Evolutionary conservation across 2,329 filamentous ascomycete genomes (phyloP), one percentile per base, ranked within the genome.

Genomic region (Talaromyces funiculosus): DNA sequence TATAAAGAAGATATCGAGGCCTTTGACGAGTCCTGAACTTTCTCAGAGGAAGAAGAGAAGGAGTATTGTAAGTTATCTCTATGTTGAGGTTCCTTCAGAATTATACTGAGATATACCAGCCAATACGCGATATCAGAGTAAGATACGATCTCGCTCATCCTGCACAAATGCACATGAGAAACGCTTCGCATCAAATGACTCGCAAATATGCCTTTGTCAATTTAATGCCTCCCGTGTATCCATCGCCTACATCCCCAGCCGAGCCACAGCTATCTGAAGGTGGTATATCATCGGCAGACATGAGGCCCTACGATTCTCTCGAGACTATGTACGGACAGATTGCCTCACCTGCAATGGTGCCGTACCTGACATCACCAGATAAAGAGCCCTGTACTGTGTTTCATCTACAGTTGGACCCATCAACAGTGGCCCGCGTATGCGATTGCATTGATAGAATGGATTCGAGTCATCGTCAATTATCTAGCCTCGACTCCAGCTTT

Each of bases 391-490:
- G 69, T 70, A 16, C 63, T 72, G 16, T 65, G 68, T 16, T 69
- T 63, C 9, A 57, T 65, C 0, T 65, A 68, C 1, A 14, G 16
- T 33, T 51, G 18, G 43, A 37, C 4, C 42, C 33, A 20, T 22
- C 33, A 33, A 47, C 42, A 5, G 26, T 64, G 59, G 12, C 66
- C 64, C 9, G 57, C 60, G 26, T 42, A 7, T 62, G 61, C 16
- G 72, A 72, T 38, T 75, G 73, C 58, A 54, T 68, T 2, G 68
- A 71, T 24, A 67, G 65, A 45, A 67, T 73, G 24, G 61, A 68
- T 9, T 68, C 69, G 49, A 66, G 73, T 38, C 67, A 70, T 63
- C 68, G 67, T 54, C 67, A 67, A n/a, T 62, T 75, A n/a, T 71
- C 67, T 26, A 66, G 68, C 37, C 65, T 73, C 7, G 67, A 38